Percentiles rank a stretch among this genome's conserved stretches.
These are phyloP conservation scores for Plantago coronopus DNA, from an alignment of 305 asterid genomes.

Conservation along the genomic window DNA sequence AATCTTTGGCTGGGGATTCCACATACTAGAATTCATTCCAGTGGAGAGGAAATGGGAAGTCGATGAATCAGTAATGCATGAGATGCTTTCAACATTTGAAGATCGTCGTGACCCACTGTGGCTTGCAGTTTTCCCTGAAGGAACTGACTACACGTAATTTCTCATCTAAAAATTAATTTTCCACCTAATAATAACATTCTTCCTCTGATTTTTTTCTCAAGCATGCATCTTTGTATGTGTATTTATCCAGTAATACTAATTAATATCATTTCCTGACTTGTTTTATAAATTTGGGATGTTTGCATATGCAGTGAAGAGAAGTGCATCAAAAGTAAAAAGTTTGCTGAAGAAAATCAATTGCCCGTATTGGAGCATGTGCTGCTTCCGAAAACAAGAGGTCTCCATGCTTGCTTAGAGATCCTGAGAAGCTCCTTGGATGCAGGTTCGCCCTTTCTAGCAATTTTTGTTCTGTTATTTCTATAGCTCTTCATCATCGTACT, in stretches of 20 bases:
- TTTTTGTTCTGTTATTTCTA: background rate
- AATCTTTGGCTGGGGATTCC: constrained; percentile 67
- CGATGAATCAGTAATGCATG: constrained; percentile 40
- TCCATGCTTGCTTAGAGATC: constrained; percentile 49
- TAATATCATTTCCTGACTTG: background rate
- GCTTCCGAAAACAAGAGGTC: constrained; percentile 58
- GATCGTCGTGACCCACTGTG: constrained; percentile 48
- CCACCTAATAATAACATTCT: background rate
- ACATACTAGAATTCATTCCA: constrained; percentile 58
- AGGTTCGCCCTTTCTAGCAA: constrained; percentile 34
- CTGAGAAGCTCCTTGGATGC: constrained; percentile 59
- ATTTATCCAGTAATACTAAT: background rate
- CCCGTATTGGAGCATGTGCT: constrained; percentile 55
- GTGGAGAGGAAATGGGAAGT: constrained; percentile 63
- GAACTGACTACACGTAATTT: constrained; percentile 56
- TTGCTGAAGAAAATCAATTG: constrained; percentile 49
- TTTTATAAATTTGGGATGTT: background rate
- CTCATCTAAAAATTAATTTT: constrained; percentile 11
- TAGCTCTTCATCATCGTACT: background rate
- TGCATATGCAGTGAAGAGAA: constrained; percentile 43
- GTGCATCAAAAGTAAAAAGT: constrained; percentile 50
- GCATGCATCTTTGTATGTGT: background rate
- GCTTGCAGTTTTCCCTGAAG: constrained; percentile 71
- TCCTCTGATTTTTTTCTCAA: background rate
- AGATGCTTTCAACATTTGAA: constrained; percentile 42